Conservation (phyloP, 768 basidiomycete genomes). For the Boletus vermiculosoides region DNA sequence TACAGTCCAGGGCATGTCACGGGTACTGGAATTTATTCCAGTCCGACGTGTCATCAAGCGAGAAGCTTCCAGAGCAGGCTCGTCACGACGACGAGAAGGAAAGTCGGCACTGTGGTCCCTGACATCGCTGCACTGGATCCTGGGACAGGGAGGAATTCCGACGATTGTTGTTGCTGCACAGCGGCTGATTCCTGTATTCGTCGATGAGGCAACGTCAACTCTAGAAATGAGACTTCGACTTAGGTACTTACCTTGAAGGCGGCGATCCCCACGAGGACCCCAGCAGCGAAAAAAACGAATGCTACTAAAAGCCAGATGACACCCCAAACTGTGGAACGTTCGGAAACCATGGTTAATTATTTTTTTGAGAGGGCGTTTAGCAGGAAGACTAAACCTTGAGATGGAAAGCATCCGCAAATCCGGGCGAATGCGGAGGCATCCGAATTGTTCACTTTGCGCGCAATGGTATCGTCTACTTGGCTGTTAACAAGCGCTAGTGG, state of each 20-base stretch:
- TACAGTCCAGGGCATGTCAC: not conserved
- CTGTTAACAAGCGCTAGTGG: not conserved
- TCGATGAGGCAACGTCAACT: not conserved
- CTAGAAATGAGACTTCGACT: not conserved
- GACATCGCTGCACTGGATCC: constrained; percentile 41
- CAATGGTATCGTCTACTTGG: constrained; percentile 72
- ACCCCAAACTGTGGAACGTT: constrained; percentile 65
- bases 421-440: constrained; percentile 85
- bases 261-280: constrained; percentile 73
- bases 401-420: constrained; percentile 83
- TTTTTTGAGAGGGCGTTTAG: not conserved
- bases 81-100: constrained; percentile 22
- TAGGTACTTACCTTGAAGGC: constrained; percentile 69
- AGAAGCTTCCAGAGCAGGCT: constrained; percentile 28
- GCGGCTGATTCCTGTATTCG: constrained; percentile 52
- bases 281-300: constrained; percentile 69
- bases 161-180: constrained; percentile 51
- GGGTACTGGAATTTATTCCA: not conserved
- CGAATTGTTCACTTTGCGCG: constrained; percentile 80
- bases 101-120: constrained; percentile 27
- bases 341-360: not conserved
- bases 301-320: constrained; percentile 83
- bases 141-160: constrained; percentile 61
- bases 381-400: constrained; percentile 51
- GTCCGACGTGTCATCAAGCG: not conserved